phyloP scores from a whole-genome alignment of 139 green algal genomes.

The Axilococcus clingmanii region DNA sequence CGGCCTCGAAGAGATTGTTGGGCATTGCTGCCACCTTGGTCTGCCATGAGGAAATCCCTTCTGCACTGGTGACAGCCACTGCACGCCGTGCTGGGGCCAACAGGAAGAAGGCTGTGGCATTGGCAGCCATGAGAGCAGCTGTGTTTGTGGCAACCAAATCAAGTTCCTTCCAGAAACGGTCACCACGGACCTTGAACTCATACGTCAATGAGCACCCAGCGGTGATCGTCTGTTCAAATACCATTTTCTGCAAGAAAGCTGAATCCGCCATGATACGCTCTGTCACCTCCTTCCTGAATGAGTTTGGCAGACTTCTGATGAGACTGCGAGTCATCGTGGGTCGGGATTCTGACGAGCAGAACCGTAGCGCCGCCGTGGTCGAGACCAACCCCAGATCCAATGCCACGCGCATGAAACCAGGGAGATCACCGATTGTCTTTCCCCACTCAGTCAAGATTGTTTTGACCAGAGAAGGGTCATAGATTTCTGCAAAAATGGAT shows the following conservation, averaged over 20 bases:
- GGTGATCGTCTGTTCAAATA: conserved; percentile 77
- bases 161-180: conserved; percentile 69
- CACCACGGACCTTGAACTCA: conserved; percentile 57
- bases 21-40: conserved; percentile 52
- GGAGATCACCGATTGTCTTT: conserved; percentile 74
- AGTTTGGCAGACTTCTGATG: conserved; percentile 60
- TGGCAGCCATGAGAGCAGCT: conserved; percentile 61
- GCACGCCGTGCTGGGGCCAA: conserved; percentile 71
- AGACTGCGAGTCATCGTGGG: conserved; percentile 76
- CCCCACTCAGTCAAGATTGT: conserved; percentile 87
- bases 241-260: conserved; percentile 89
- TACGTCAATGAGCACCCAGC: conserved; percentile 54
- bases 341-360: conserved; percentile 84
- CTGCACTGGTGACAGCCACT: conserved; percentile 21
- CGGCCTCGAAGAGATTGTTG: conserved; percentile 76
- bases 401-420: conserved; percentile 73
- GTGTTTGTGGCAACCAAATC: conserved; percentile 85
- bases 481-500: conserved; percentile 70
- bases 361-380: conserved; percentile 82
- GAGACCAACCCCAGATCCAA: conserved; percentile 91
- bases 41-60: no score
- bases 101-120: conserved; percentile 77
- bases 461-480: conserved; percentile 78
- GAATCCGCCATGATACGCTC: conserved; percentile 94
- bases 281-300: conserved; percentile 75